Base-by-base conservation (phyloP, 139 green algal species). In the Coelastrella sp. region DNA sequence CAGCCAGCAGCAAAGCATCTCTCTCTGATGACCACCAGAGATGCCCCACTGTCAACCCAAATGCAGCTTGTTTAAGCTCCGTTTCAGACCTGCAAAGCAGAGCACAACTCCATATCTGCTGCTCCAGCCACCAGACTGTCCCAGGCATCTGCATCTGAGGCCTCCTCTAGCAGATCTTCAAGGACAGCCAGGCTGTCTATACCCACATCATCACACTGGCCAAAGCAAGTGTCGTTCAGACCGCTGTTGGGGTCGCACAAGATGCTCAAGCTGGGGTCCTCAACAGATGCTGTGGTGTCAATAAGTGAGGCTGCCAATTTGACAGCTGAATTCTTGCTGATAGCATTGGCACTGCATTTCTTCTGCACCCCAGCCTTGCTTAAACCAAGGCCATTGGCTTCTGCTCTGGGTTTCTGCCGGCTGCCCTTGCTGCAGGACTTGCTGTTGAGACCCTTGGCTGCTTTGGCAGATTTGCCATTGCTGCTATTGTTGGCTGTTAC, bases 71-170 rank as follows among this genome's bases (percentile, higher is more conserved):
- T n/a, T n/a, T n/a, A n/a, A n/a, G n/a, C n/a, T n/a, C n/a, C n/a
- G n/a, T n/a, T 2, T 57, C 45, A 64, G 30, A 21, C 53, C 53
- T 64, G 53, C 23, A 79, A 41, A 11, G 6, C 34, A 19, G 40
- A 62, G 71, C 71, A 79, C 0, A 79, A 30, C 69, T 79, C 69
- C 69, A 79, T n/a, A n/a, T 79, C 69, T 41, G 32, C 68, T 57
- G 68, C 38, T 8, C 41, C 48, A 19, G 27, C 45, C 30, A 80
- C 15, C 45, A 80, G 48, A 37, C 72, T 32, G 6, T 80, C 72
- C 72, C 72, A 80, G 5, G 30, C 72, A 50, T 80, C 72, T n/a
- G 62, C 71, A 30, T 51, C 50, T 8, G 45, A 45, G 9, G 50
- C 72, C 72, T 80, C 25, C 48, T 62, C 30, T 40, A 80, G 32